phyloP scores from a whole-genome alignment of 2,329 filamentous ascomycete genomes.

The Aspergillus sp. region DNA sequence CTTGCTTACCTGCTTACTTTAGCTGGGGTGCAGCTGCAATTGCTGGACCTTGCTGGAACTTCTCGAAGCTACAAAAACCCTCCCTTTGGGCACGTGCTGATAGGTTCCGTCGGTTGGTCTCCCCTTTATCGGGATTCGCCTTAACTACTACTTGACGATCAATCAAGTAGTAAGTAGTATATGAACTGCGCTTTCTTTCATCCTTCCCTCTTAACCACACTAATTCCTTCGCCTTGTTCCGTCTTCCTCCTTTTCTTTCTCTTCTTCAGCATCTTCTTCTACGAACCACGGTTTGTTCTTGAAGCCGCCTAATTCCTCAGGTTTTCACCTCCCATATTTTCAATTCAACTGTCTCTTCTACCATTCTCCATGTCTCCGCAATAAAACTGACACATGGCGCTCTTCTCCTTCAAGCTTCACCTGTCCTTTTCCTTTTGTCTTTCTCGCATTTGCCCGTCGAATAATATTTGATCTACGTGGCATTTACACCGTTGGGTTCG shows the following conservation, averaged over 20 bases:
- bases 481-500: not conserved
- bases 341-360: slow-evolving; percentile 4
- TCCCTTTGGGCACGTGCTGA: slow-evolving; percentile 4
- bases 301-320: not conserved
- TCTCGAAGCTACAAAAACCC: slow-evolving; percentile 9
- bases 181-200: not conserved
- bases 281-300: not conserved
- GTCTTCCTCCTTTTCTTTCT: not conserved
- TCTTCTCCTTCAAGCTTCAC: slow-evolving; percentile 12
- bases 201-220: not conserved
- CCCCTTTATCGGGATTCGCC: slow-evolving; percentile 5
- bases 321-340: slow-evolving; percentile 15
- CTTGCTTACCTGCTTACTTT: not conserved
- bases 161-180: not conserved
- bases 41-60: not conserved
- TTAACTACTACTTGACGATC: not conserved
- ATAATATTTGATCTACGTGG: slow-evolving; percentile 11
- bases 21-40: not conserved
- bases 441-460: slow-evolving; percentile 8
- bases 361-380: slow-evolving; percentile 8
- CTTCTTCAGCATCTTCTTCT: not conserved
- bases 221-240: not conserved
- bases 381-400: slow-evolving; percentile 25
- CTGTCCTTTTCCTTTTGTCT: slow-evolving; percentile 15
- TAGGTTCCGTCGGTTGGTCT: slow-evolving; percentile 2